Evolutionary conservation across 352 stramenopile species (phyloP), one percentile per base, ranked within the genome.

Genomic region (Phytophthora meadii): DNA sequence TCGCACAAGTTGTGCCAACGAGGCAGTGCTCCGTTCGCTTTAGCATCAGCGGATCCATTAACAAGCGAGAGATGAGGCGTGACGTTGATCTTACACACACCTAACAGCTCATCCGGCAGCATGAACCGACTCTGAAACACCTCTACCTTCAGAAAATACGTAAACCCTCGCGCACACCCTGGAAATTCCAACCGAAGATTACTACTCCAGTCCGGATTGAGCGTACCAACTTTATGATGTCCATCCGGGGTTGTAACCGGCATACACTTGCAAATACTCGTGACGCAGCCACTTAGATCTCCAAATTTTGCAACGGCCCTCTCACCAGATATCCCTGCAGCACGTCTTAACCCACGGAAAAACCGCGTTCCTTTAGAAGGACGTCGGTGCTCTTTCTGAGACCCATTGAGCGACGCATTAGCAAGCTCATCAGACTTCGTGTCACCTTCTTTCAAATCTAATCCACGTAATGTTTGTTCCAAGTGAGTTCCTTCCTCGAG

Each of bases 1-100:
- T 94, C 87, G 54, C 87, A 93, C n/a, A 94, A 58, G 56, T 95
- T 95, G 47, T 94, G 84, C 87, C 87, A 95, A 19, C 87, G 77
- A 50, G 82, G 81, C 15, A 95, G 65, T 19, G 87, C 87, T 5
- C 87, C 87, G 28, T 92, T 95, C 2, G 87, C 87, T 37, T 92
- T 92, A 5, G 87, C 87, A 32, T 95, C 87, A 4, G 87, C 87
- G 32, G 87, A 95, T 14, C 79, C 87, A 50, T 88, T 88, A 41
- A 90, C 82, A 34, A 94, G 68, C 34, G 84, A 89, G 12, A 94
- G 50, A 55, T 94, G 84, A n/a, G 87, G 84, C n/a, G 81, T 92
- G 19, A 95, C 68, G 50, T 95, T 95, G 68, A 95, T 90, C 58
- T 90, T 92, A 52, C 84, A 95, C 0, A 95, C 87, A 17, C 87